Base-by-base conservation (phyloP, 768 basidiomycete genomes). In the Boletus sp. region DNA sequence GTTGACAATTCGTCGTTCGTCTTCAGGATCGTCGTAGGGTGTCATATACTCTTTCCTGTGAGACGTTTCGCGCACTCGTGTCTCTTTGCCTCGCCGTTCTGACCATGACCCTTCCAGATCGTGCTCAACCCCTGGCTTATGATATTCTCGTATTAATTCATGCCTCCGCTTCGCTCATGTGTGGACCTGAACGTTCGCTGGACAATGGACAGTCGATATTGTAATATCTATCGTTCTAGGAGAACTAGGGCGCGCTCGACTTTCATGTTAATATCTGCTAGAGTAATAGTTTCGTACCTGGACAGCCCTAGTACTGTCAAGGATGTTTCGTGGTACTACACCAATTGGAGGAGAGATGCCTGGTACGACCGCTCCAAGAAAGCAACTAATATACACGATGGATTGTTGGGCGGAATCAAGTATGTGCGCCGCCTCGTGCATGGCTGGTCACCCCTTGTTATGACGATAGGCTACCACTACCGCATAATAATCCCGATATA, bases 91-190 rank as follows among this genome's bases (percentile, higher is more conserved):
- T 74, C 76, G 45, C 61, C 74, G 5, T 28, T 3, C 45, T 62
- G 39, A 56, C 37, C 12, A 2, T 47, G 75, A 78, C 58, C 39
- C 47, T 24, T 30, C 9, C 18, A 88, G 80, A 87, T 95, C 59
- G 86, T 92, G 20, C 80, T 94, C 50, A 94, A 94, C 64, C 92
- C 91, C 0, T 91, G 88, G 87, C 76, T 93, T 52, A 90, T 91
- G 87, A 88, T 91, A 54, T 93, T 93, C 73, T 86, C 85, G 0
- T 83, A 81, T 33, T 71, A 57, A 69, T 49, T 3, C 5, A 11
- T 17, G 10, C 18, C 10, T 28, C 20, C 30, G 15, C 7, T 40
- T 35, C 33, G 33, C 33, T 8, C 5, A 35, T 11, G 11, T 35
- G 5, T 35, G 1, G 11, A 11, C 11, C 5, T 35, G 7, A 35